Evolutionary conservation across 1,284 basidiomycete genomes (phyloP).

Genomic region (Austroboletus novae-zelandiae): DNA sequence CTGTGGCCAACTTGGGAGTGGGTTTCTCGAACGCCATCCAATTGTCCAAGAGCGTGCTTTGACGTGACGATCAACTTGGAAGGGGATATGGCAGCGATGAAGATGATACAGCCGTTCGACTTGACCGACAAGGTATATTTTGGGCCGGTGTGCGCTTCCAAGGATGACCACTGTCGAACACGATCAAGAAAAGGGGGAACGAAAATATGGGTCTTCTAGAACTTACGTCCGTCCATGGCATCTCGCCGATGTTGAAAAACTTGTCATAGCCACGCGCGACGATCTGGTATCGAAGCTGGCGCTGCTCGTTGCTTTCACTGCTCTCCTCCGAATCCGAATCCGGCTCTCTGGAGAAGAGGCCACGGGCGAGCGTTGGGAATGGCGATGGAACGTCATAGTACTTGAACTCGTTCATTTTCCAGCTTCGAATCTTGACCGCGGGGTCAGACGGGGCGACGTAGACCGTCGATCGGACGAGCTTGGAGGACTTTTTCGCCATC

Average conservation of each 20-base stretch:
- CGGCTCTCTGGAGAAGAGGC: conserved; percentile 67
- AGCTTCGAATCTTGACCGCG: conserved; percentile 63
- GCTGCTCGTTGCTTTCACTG: not conserved
- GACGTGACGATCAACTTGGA: too few species aligned
- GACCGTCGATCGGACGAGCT: conserved; percentile 54
- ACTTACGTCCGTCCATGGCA: conserved; percentile 89
- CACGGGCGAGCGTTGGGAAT: conserved; percentile 89
- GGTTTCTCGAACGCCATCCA: conserved; percentile 35
- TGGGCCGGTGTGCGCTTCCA: conserved; percentile 68
- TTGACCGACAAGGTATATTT: conserved; percentile 76
- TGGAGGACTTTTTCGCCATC: conserved; percentile 52
- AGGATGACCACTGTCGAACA: conserved; percentile 69
- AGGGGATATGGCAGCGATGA: conserved; percentile 74
- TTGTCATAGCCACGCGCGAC: conserved; percentile 88
- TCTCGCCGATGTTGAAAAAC: conserved; percentile 97
- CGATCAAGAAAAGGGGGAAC: not conserved
- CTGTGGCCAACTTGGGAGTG: conserved; percentile 69
- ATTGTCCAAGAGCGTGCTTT: conserved; percentile 82
- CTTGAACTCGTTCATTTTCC: conserved; percentile 96
- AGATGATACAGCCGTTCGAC: conserved; percentile 69
- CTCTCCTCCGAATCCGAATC: conserved; percentile 15
- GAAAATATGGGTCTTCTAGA: not conserved
- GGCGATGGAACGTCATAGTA: conserved; percentile 87
- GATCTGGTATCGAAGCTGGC: conserved; percentile 49
- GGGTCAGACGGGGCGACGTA: conserved; percentile 57